These are phyloP conservation scores for Mycena maculata DNA, from an alignment of 768 basidiomycete genomes.

Conservation along the genomic window DNA sequence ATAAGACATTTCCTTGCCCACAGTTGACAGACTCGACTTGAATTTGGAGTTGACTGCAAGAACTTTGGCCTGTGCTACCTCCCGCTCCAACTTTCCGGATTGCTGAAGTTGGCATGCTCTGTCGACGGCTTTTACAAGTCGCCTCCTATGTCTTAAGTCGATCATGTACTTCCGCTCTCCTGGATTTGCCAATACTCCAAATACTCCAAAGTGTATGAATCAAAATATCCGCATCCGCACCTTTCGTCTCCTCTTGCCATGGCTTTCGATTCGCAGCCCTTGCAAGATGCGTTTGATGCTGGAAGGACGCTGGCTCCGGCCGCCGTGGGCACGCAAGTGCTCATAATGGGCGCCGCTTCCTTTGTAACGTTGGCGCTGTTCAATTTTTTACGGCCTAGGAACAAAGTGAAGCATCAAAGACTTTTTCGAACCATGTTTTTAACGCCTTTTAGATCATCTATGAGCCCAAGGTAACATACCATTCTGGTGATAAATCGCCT, in stretches of 20 bases:
- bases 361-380: constrained; percentile 58
- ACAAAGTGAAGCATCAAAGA: constrained; percentile 59
- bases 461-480: constrained; percentile 94
- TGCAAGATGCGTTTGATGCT: constrained; percentile 38
- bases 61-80: too few relatives aligned
- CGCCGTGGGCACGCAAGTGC: constrained; percentile 70
- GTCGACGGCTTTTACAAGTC: neutral
- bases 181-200: constrained; percentile 4
- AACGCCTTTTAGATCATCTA: constrained; percentile 75
- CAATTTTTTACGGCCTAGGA: constrained; percentile 80
- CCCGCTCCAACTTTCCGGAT: too few relatives aligned
- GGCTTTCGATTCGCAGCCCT: constrained; percentile 4
- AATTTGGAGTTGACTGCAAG: too few relatives aligned
- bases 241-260: neutral
- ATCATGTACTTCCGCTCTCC: constrained; percentile 24
- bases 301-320: constrained; percentile 65
- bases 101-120: too few relatives aligned
- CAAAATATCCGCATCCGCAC: too few relatives aligned
- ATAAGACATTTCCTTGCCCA: too few relatives aligned
- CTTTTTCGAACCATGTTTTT: constrained; percentile 7
- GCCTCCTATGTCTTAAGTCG: neutral
- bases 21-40: too few relatives aligned
- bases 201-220: too few relatives aligned
- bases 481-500: constrained; percentile 79
- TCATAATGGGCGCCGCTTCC: constrained; percentile 66